Conservation (phyloP, 2,329 filamentous ascomycete genomes). For the Penicillium occitanis region DNA sequence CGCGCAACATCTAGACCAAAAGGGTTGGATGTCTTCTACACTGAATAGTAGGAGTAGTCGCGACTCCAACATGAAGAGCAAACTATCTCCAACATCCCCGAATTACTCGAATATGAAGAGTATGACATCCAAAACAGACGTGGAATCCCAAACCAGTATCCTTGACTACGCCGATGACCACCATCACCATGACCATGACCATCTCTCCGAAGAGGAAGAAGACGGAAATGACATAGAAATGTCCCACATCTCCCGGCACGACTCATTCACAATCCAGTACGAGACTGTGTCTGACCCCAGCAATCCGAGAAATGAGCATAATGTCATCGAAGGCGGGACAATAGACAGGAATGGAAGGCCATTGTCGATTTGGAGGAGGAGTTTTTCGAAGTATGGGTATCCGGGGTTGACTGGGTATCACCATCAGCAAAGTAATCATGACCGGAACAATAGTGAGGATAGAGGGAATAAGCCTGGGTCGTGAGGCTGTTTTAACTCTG, state of each 20-base stretch:
- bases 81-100: neutral
- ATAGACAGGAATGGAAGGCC: slow-evolving; percentile 4
- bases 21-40: neutral
- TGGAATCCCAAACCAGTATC: slow-evolving; percentile 19
- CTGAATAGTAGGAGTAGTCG: neutral
- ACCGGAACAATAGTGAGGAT: neutral
- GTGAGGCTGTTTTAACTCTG: neutral
- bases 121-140: slow-evolving; percentile 3
- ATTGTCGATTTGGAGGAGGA: slow-evolving; percentile 13
- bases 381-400: slow-evolving; percentile 16
- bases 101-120: neutral
- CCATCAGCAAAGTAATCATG: neutral
- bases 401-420: neutral
- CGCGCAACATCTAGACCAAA: neutral
- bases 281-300: slow-evolving; percentile 2
- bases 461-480: neutral
- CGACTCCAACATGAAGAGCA: neutral
- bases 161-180: slow-evolving; percentile 6
- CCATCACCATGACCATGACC: neutral
- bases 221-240: slow-evolving; percentile 12
- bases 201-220: neutral
- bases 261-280: slow-evolving; percentile 18
- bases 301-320: neutral
- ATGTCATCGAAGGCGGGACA: slow-evolving; percentile 3
- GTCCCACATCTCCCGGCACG: slow-evolving; percentile 12